Evolutionary conservation across 805 yeast genomes (phyloP), one percentile per base, ranked within the genome.

Genomic region (Millerozyma acaciae): DNA sequence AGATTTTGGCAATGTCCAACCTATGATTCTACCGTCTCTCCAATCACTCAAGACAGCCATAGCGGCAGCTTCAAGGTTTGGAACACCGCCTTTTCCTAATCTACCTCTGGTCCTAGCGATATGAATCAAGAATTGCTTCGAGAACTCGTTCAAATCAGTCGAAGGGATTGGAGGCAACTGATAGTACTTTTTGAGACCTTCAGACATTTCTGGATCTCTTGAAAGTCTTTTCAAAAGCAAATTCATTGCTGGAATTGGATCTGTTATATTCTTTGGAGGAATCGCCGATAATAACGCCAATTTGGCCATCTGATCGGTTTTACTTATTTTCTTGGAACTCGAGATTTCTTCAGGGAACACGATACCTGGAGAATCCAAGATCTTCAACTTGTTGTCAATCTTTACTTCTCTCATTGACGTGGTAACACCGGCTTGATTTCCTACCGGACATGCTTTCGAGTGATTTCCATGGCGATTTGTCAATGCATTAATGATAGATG

Each of bases 381-480:
- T 73, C 60, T 84, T 86, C 48, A 90, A 73, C 59, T 88, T 88
- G 53, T 80, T 83, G 60, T 90, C 98, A 40, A 90, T 74, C 64
- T 90, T 93, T 38, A 90, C 88, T 58, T 88, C 94, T 63, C 97
- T 78, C 57, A 93, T 66, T 3, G 90, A 69, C 1, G 96, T 89
- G 19, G 98, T 90, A 29, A 93, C 93, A 56, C 98, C 98, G 3
- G 98, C 97, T 64, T 84, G 93, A 54, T 94, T 94, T 32, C 98
- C 98, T 20, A 84, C 94, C 10, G 98, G 97, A 56, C 97, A 93
- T 8, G 89, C 90, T 48, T 75, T 77, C 27, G 77, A 68, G 35
- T 72, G 63, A 38, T 80, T 80, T 37, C 84, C 80, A 56, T 85
- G 94, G 60, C 93, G 80, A 34, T 85, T 73, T 3, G 87, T 79